Evolutionary conservation across 306 rosid genomes (phyloP).

Genomic region (Prunus mongolica): DNA sequence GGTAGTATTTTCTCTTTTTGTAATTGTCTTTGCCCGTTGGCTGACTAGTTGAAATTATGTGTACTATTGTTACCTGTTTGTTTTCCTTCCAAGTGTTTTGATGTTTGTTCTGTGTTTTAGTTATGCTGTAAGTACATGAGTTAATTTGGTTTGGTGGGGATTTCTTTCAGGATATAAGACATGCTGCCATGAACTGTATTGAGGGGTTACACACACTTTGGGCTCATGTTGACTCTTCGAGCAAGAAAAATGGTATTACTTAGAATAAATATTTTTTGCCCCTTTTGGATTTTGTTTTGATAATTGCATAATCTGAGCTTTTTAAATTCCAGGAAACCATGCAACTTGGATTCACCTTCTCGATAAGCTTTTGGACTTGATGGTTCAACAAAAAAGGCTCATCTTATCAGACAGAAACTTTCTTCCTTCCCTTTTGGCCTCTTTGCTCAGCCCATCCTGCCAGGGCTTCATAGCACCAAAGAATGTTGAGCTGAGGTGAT

Average conservation of each 20-base stretch:
- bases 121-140: conserved; percentile 1
- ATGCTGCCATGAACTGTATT: conserved; percentile 70
- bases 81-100: not conserved
- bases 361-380: conserved; percentile 54
- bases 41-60: conserved; percentile 9
- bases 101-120: conserved; percentile 1
- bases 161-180: conserved; percentile 53
- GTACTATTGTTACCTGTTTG: not conserved
- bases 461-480: conserved; percentile 58
- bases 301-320: conserved; percentile 15
- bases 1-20: not conserved
- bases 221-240: conserved; percentile 53
- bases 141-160: conserved; percentile 5
- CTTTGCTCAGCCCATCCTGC: conserved; percentile 58
- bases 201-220: conserved; percentile 54
- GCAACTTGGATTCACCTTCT: conserved; percentile 61
- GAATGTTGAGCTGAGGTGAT: conserved; percentile 64
- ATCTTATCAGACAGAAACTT: conserved; percentile 68
- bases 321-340: conserved; percentile 53
- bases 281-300: not conserved
- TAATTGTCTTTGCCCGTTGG: not conserved
- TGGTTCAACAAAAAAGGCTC: conserved; percentile 70
- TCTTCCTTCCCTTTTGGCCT: conserved; percentile 66
- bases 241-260: conserved; percentile 78
- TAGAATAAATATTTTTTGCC: conserved; percentile 2